Evolutionary conservation across 164 flowering plant species (phyloP).

Genomic region (Hamamelis virginiana): DNA sequence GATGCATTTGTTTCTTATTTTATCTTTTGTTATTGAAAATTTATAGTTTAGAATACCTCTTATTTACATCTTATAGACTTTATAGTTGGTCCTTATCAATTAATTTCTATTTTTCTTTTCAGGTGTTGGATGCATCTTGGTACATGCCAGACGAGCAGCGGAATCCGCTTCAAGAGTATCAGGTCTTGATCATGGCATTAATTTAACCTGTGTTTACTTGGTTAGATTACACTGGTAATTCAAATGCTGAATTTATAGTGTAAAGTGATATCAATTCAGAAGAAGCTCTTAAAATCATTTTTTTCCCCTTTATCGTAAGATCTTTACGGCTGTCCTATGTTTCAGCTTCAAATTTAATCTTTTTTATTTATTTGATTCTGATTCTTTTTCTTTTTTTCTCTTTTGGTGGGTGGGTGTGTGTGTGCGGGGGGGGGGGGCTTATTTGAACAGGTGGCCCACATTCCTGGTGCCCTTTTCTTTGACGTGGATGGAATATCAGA

Average conservation of each 20-base stretch:
- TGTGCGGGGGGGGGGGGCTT: too few relatives aligned
- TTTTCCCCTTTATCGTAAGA: background rate
- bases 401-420: background rate
- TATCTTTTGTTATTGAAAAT: too few relatives aligned
- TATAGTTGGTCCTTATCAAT: background rate
- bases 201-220: background rate
- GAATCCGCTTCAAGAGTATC: constrained; percentile 94
- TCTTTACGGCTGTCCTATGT: background rate
- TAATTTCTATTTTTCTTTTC: constrained; percentile 6
- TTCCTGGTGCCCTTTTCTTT: constrained; percentile 98
- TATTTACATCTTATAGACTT: background rate
- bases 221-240: background rate
- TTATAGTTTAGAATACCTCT: background rate
- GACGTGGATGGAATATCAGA: constrained; percentile 94
- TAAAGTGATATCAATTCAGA: background rate
- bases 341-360: too few relatives aligned
- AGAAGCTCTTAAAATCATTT: background rate
- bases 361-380: background rate
- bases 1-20: too few relatives aligned
- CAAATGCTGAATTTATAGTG: background rate
- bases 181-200: constrained; percentile 44
- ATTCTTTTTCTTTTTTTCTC: background rate
- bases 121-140: constrained; percentile 99
- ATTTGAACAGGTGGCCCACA: constrained; percentile 81
- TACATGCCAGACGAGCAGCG: constrained; percentile 99